A percentile compares a stretch with the other conserved stretches of the same genome.
phyloP scores from a whole-genome alignment of 495 filamentous ascomycete species.

The Xylaria telfairii region DNA sequence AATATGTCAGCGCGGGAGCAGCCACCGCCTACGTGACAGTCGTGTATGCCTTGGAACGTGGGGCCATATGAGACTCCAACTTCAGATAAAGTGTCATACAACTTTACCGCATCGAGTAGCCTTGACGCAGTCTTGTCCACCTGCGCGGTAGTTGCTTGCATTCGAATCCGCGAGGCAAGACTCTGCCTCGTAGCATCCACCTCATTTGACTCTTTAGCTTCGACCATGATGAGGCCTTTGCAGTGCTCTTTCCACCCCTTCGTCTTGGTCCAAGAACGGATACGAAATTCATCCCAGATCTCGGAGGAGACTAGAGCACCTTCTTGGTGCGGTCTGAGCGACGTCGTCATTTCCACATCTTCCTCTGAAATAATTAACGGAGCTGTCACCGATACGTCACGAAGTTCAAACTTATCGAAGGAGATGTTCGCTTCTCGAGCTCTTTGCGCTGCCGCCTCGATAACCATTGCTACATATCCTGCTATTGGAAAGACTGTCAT shows the following conservation, averaged over 20 bases:
- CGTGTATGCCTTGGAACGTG: slow-evolving; percentile 51
- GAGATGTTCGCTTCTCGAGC: slow-evolving; percentile 34
- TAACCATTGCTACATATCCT: slow-evolving; percentile 61
- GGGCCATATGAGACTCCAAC: slow-evolving; percentile 52
- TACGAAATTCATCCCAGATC: slow-evolving; percentile 53
- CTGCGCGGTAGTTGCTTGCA: slow-evolving; percentile 37
- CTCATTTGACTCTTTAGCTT: slow-evolving; percentile 42
- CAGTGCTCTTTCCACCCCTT: slow-evolving; percentile 57
- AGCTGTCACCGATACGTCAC: slow-evolving; percentile 48
- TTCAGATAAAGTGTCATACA: slow-evolving; percentile 48
- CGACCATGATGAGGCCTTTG: slow-evolving; percentile 48
- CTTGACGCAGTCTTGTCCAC: slow-evolving; percentile 33
- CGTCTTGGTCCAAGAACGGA: slow-evolving; percentile 52
- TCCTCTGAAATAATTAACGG: slow-evolving; percentile 57
- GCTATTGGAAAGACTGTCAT: slow-evolving; percentile 66
- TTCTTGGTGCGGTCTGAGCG: slow-evolving; percentile 48
- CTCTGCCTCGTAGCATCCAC: slow-evolving; percentile 42
- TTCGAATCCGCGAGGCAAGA: slow-evolving; percentile 35
- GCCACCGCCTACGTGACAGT: slow-evolving; percentile 47
- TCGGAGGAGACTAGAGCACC: slow-evolving; percentile 43
- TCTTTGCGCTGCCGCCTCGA: slow-evolving; percentile 58
- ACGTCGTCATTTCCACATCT: slow-evolving; percentile 53
- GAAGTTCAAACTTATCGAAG: slow-evolving; percentile 52
- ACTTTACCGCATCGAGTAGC: slow-evolving; percentile 33
- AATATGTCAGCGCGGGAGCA: slow-evolving; percentile 49